Evolutionary conservation across 73 alveolate genomes (phyloP).

Genomic region (Breviolum minutum): DNA sequence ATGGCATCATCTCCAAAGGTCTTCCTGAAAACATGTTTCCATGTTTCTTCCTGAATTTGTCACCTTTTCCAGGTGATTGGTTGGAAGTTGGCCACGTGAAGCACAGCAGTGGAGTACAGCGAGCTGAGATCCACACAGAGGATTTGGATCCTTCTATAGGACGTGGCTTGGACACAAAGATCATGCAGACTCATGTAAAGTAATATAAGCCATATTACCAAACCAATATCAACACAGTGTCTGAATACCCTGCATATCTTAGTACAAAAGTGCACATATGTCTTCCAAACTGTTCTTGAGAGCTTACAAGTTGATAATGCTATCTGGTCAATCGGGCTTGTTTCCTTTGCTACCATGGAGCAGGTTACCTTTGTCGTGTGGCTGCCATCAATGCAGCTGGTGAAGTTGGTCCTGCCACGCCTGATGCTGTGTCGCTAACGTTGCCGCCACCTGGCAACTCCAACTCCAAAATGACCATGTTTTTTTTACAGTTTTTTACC

Average conservation of each 20-base stretch:
- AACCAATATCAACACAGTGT: too few relatives aligned
- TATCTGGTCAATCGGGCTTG: not conserved
- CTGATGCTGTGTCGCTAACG: conserved; percentile 74
- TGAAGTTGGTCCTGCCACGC: conserved; percentile 79
- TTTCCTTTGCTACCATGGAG: too few relatives aligned
- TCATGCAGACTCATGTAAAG: not conserved
- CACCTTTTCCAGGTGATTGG: conserved; percentile 36
- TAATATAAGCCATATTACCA: too few relatives aligned
- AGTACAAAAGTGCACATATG: not conserved
- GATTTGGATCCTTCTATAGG: conserved; percentile 61
- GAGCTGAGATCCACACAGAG: conserved; percentile 88
- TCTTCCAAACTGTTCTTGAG: not conserved
- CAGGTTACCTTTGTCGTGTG: conserved; percentile 75
- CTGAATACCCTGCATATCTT: too few relatives aligned
- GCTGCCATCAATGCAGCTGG: conserved; percentile 90
- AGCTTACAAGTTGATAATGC: not conserved
- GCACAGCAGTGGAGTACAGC: conserved; percentile 60
- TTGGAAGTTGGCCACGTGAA: conserved; percentile 80
- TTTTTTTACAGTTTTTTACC: not conserved
- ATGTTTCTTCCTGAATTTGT: too few relatives aligned
- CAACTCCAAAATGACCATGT: not conserved
- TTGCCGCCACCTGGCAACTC: conserved; percentile 14
- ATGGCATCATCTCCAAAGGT: too few relatives aligned
- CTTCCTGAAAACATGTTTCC: too few relatives aligned
- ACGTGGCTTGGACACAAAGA: not conserved